Evolutionary conservation across 768 basidiomycete species (phyloP).

Genomic region (Ephemerocybe angulata): DNA sequence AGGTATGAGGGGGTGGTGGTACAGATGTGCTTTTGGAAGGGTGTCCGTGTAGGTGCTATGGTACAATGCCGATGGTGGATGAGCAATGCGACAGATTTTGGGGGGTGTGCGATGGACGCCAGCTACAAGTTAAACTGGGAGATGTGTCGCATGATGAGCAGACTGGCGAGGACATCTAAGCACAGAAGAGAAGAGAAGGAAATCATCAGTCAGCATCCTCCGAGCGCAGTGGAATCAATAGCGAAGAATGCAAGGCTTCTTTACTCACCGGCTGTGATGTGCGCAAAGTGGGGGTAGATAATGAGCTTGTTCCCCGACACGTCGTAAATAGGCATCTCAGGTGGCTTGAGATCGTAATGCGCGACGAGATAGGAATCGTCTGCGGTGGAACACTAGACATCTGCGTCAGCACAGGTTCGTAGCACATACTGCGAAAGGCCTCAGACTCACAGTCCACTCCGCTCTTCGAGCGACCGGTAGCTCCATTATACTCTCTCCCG

Average conservation of each 20-base stretch:
- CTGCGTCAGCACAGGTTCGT: too few species aligned
- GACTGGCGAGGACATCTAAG: constrained; percentile 57
- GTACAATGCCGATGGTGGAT: not conserved
- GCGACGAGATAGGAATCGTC: constrained; percentile 51
- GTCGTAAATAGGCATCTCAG: constrained; percentile 50
- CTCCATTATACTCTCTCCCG: constrained; percentile 72
- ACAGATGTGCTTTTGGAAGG: too few species aligned
- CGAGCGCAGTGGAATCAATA: not conserved
- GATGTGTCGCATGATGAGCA: constrained; percentile 64
- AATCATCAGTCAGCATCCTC: constrained; percentile 2
- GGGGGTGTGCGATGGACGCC: too few species aligned
- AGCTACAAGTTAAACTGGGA: constrained; percentile 42
- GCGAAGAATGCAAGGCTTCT: not conserved
- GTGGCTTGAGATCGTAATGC: constrained; percentile 60
- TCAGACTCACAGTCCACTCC: constrained; percentile 68
- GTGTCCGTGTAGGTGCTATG: constrained; percentile 1
- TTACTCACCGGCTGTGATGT: constrained; percentile 50
- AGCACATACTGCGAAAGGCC: constrained; percentile 1
- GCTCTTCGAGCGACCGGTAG: constrained; percentile 47
- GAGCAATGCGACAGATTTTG: too few species aligned
- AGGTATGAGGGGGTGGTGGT: too few species aligned
- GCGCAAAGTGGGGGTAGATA: constrained; percentile 51
- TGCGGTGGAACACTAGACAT: constrained; percentile 12
- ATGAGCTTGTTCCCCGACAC: constrained; percentile 63
- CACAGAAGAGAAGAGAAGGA: constrained; percentile 1